Conservation (phyloP, 2,329 filamentous ascomycete species). For the Lecanosticta acicola region DNA sequence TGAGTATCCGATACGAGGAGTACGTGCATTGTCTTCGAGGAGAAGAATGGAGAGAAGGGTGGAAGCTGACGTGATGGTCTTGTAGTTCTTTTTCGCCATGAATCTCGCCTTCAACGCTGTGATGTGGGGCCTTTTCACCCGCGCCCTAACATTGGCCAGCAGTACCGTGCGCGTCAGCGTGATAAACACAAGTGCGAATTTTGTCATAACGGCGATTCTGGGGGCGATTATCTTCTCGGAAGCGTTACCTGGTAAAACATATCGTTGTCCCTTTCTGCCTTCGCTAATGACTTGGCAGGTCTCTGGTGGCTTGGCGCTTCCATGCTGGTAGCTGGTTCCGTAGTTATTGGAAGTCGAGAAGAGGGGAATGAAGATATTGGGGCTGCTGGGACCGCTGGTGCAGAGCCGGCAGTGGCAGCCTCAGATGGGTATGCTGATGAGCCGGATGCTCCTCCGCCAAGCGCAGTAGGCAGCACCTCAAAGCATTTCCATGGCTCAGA, state of each 20-base stretch:
- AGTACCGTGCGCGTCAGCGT: constrained; percentile 76
- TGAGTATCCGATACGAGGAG: constrained; percentile 48
- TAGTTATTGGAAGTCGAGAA: constrained; percentile 69
- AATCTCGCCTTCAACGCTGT: constrained; percentile 71
- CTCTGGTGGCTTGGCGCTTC: constrained; percentile 72
- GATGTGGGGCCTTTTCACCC: constrained; percentile 82
- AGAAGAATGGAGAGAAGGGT: neutral
- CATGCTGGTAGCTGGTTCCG: constrained; percentile 68
- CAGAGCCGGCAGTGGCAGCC: constrained; percentile 14
- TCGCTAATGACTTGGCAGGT: constrained; percentile 25
- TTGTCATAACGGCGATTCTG: constrained; percentile 69
- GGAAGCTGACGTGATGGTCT: neutral
- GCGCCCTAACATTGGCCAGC: constrained; percentile 65
- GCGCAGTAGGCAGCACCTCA: constrained; percentile 6
- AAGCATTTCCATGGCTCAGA: neutral
- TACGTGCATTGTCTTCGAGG: constrained; percentile 32
- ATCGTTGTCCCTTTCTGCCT: neutral
- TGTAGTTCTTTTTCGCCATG: constrained; percentile 65
- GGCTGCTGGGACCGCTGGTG: constrained; percentile 17
- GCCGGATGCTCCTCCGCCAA: constrained; percentile 28
- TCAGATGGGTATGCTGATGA: constrained; percentile 25
- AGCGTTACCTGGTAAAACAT: constrained; percentile 50
- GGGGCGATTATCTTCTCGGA: constrained; percentile 68
- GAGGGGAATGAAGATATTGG: constrained; percentile 39
- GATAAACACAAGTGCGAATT: constrained; percentile 77